Evolutionary conservation across 371 early-diverging fungal species (phyloP).

Genomic region (Lichtheimia corymbifera): DNA sequence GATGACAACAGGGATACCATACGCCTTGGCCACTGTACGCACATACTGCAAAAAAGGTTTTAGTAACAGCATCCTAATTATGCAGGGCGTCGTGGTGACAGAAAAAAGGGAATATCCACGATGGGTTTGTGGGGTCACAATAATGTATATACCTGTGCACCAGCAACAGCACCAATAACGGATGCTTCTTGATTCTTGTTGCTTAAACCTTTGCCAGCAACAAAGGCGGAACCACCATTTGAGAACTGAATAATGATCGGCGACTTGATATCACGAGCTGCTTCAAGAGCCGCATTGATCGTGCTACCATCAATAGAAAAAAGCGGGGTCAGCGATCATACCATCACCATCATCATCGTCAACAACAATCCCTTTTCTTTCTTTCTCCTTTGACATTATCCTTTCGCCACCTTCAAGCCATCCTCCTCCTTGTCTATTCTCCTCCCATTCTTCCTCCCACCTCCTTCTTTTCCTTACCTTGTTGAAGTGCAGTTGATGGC

Average conservation of each 20-base stretch:
- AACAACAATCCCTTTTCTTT: constrained; percentile 11
- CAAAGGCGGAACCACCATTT: constrained; percentile 86
- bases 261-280: constrained; percentile 87
- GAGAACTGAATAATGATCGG: constrained; percentile 93
- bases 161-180: constrained; percentile 87
- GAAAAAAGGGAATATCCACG: background rate
- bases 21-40: constrained; percentile 82
- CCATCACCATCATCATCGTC: background rate
- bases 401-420: too few relatives aligned
- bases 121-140: background rate
- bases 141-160: constrained; percentile 62
- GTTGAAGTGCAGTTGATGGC: constrained; percentile 94
- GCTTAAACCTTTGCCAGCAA: constrained; percentile 87
- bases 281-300: constrained; percentile 88
- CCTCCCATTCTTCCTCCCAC: too few relatives aligned
- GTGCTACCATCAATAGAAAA: constrained; percentile 49
- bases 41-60: constrained; percentile 49
- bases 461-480: constrained; percentile 35
- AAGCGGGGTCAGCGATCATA: background rate
- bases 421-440: too few relatives aligned
- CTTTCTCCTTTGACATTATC: constrained; percentile 2
- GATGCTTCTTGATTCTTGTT: constrained; percentile 88
- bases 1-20: constrained; percentile 85
- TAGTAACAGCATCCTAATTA: background rate
- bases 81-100: background rate